These are phyloP conservation scores for Pseudisothecium myosuroides DNA, from an alignment of 225 moss, liverwort and hornwort genomes.

Conservation along the genomic window DNA sequence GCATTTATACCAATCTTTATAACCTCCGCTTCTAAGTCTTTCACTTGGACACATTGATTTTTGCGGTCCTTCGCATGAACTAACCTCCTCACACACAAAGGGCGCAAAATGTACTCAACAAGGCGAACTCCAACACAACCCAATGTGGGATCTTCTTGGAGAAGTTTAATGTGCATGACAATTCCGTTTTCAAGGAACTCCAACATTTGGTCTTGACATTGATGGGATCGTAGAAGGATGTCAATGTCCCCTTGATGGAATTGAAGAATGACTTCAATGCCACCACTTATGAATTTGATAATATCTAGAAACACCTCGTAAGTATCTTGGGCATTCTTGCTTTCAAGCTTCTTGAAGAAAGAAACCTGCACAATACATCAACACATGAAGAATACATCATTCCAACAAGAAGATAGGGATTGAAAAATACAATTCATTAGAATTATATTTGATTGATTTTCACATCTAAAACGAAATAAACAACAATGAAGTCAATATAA, in stretches of 20 bases:
- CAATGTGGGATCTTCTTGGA: background rate
- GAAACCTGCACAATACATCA: background rate
- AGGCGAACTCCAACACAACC: background rate
- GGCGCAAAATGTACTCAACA: background rate
- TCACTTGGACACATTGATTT: background rate
- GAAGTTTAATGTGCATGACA: background rate
- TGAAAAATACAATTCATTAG: accelerated
- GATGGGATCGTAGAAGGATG: background rate
- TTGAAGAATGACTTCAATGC: background rate
- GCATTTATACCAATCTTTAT: background rate
- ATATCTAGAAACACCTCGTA: background rate
- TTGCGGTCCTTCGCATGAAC: background rate
- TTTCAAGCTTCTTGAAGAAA: background rate
- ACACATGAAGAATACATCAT: too few species aligned
- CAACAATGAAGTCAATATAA: accelerated
- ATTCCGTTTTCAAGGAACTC: background rate
- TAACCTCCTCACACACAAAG: background rate
- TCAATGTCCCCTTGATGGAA: background rate
- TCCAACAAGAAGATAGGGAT: accelerated
- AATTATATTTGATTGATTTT: background rate
- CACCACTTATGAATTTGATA: background rate
- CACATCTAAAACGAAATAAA: background rate
- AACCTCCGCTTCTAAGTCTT: background rate
- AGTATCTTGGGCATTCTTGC: background rate
- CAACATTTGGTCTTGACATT: background rate